phyloP scores from a whole-genome alignment of 257 asterid species.

The Orobanche coerulescens region DNA sequence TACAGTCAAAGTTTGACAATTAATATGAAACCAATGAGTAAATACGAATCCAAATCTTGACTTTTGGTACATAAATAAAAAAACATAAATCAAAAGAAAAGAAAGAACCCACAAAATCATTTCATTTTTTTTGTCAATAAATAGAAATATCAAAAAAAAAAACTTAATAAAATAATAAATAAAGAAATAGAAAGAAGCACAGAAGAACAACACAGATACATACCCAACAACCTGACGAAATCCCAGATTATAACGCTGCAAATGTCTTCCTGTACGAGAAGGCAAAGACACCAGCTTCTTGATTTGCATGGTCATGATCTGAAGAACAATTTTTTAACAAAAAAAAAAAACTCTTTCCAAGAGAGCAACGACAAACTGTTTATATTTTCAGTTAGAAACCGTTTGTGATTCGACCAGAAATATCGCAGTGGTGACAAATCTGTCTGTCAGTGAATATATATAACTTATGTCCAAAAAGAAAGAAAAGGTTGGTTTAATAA shows the following conservation, averaged over 20 bases:
- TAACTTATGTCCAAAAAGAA: conserved; percentile 10
- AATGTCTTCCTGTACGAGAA: conserved; percentile 60
- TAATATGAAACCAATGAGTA: background rate
- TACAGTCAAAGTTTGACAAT: background rate
- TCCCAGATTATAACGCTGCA: conserved; percentile 68
- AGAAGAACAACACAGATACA: conserved; percentile 13
- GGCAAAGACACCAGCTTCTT: conserved; percentile 37
- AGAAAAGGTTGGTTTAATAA: background rate
- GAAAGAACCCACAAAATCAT: background rate
- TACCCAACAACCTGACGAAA: conserved; percentile 80
- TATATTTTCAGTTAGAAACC: conserved; percentile 15
- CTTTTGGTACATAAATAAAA: background rate
- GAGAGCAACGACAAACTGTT: conserved; percentile 10
- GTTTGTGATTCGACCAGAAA: conserved; percentile 22
- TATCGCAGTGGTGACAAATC: conserved; percentile 23
- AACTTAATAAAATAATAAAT: too few species aligned
- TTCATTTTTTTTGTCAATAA: background rate
- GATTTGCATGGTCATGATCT: conserved; percentile 52
- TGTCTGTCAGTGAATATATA: conserved; percentile 13
- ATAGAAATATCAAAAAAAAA: background rate
- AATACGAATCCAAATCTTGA: background rate
- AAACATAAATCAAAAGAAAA: background rate
- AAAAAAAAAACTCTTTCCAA: conserved; percentile 6
- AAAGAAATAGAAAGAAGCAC: too few species aligned
- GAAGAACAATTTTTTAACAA: background rate